phyloP scores from a whole-genome alignment of 2,329 filamentous ascomycete genomes.

The Aciculosporium take region DNA sequence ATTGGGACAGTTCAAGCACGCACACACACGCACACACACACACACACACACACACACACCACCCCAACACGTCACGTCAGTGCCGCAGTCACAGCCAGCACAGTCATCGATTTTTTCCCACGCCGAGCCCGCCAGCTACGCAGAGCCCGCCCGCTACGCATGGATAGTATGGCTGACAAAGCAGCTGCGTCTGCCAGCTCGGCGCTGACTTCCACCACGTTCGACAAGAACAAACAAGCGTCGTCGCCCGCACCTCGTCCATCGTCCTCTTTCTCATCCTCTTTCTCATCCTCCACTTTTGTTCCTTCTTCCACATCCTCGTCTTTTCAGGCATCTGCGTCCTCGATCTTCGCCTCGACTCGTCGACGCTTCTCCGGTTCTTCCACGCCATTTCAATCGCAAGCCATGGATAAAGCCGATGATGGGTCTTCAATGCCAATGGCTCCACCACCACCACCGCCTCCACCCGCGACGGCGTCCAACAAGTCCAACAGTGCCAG shows the following conservation, averaged over 20 bases:
- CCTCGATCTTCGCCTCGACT: conserved; percentile 7
- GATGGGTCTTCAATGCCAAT: no score
- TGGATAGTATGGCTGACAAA: conserved; percentile 28
- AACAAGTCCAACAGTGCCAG: conserved; percentile 38
- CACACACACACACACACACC: not conserved
- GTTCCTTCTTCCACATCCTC: conserved; percentile 7
- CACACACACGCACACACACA: no score
- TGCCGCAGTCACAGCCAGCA: conserved; percentile 3
- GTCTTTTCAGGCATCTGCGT: conserved; percentile 6
- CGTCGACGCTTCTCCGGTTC: conserved; percentile 8
- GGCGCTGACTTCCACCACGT: conserved; percentile 16
- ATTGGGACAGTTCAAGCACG: no score
- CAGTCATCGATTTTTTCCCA: not conserved
- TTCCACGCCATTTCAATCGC: conserved; percentile 15
- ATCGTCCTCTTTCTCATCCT: conserved; percentile 8
- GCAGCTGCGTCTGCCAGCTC: conserved; percentile 12
- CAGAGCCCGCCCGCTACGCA: no score
- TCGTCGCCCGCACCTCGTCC: conserved; percentile 6
- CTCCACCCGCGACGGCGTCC: conserved; percentile 10
- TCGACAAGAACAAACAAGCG: conserved; percentile 14
- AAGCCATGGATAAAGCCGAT: conserved; percentile 9
- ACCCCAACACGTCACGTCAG: conserved; percentile 5
- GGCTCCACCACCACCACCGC: conserved; percentile 15
- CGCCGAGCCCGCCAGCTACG: no score
- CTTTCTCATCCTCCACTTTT: conserved; percentile 1